Evolutionary conservation across 371 early-diverging fungal genomes (phyloP).

Genomic region (Rhizomucor pusillus): DNA sequence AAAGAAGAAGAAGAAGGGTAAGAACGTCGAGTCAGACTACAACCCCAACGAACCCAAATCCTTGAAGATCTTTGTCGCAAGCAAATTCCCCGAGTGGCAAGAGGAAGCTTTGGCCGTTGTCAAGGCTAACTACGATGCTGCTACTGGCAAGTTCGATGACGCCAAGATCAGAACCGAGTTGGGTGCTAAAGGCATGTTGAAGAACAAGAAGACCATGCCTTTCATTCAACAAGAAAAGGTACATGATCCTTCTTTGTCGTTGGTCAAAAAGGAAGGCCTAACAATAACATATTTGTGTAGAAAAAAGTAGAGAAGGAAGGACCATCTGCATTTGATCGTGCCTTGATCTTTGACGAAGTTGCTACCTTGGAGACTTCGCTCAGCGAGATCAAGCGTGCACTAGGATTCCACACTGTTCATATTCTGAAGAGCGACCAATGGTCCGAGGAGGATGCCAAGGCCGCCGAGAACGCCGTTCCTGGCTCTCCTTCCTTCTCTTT

Average conservation of each 20-base stretch:
- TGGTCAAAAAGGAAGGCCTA: too few species aligned
- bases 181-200: slow-evolving; percentile 71
- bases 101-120: slow-evolving; percentile 71
- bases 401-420: slow-evolving; percentile 37
- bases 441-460: slow-evolving; percentile 48
- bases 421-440: slow-evolving; percentile 46
- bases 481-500: slow-evolving; percentile 64
- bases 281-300: slow-evolving; percentile 50
- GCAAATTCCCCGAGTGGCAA: slow-evolving; percentile 94
- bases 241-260: not conserved
- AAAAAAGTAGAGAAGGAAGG: slow-evolving; percentile 72
- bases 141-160: slow-evolving; percentile 64
- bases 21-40: slow-evolving; percentile 50
- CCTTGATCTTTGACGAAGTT: slow-evolving; percentile 77
- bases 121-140: slow-evolving; percentile 62
- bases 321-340: slow-evolving; percentile 75
- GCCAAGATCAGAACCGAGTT: slow-evolving; percentile 70
- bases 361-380: slow-evolving; percentile 57
- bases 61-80: slow-evolving; percentile 76
- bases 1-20: slow-evolving; percentile 83
- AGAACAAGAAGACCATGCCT: slow-evolving; percentile 94
- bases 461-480: slow-evolving; percentile 64
- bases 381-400: slow-evolving; percentile 52
- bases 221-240: slow-evolving; percentile 75
- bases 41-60: slow-evolving; percentile 68